These are phyloP conservation scores for Thalia dealbata DNA, from an alignment of 176 grass and related monocot genomes.

Conservation along the genomic window DNA sequence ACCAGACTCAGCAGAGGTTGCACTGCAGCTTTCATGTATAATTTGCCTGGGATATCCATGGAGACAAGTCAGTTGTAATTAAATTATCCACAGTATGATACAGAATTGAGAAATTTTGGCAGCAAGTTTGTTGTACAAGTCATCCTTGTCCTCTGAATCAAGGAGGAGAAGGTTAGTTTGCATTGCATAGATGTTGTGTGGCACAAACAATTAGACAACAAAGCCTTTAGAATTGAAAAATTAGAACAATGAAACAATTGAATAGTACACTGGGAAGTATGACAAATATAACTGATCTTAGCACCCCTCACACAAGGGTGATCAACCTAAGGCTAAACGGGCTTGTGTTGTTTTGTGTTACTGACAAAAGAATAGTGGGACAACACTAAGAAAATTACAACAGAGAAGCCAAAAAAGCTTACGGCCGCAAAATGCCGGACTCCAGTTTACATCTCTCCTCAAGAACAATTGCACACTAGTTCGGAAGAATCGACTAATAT, in stretches of 20 bases:
- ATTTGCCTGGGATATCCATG: too few species aligned
- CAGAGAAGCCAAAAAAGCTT: background rate
- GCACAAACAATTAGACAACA: background rate
- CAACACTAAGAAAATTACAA: background rate
- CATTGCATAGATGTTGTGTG: background rate
- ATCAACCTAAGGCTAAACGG: background rate
- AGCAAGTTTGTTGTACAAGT: too few species aligned
- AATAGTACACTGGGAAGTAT: background rate
- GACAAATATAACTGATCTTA: background rate
- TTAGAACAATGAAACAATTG: background rate
- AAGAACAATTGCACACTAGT: background rate
- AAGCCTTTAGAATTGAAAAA: background rate
- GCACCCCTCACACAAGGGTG: background rate
- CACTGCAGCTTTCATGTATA: too few species aligned
- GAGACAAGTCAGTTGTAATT: too few species aligned
- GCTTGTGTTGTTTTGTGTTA: background rate
- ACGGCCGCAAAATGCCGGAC: background rate
- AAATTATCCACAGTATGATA: too few species aligned
- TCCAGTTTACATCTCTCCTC: background rate
- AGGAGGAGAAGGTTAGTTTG: too few species aligned
- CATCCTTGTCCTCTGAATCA: too few species aligned
- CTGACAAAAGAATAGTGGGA: background rate
- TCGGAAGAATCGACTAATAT: background rate
- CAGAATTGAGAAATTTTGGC: too few species aligned
- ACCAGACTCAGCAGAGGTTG: too few species aligned